A percentile compares a stretch with the other conserved stretches of the same genome.
Evolutionary conservation across 2,329 filamentous ascomycete genomes (phyloP).

Genomic region (Coniochaeta sp.): DNA sequence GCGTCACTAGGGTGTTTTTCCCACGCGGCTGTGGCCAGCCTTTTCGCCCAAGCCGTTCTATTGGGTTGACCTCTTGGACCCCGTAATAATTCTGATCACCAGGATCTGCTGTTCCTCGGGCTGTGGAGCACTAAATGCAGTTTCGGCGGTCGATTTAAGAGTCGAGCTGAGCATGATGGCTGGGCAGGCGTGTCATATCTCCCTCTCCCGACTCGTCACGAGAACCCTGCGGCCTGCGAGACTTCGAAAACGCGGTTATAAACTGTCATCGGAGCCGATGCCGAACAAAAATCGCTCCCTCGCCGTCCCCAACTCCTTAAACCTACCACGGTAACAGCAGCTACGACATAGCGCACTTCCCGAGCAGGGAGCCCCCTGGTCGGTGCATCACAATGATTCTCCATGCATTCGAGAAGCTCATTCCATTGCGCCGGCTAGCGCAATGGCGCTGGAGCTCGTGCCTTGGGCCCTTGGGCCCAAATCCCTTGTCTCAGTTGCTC

Average conservation of each 20-base stretch:
- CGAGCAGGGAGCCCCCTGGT: not conserved
- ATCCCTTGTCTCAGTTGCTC: not conserved
- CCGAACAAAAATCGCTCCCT: too few relatives aligned
- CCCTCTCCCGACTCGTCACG: not conserved
- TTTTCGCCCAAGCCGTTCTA: not conserved
- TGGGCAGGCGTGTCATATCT: not conserved
- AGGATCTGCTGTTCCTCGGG: not conserved
- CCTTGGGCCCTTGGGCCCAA: not conserved
- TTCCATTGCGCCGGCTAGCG: not conserved
- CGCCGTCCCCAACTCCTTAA: too few relatives aligned
- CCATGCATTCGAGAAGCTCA: not conserved
- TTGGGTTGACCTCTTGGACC: not conserved
- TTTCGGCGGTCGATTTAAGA: not conserved
- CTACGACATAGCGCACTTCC: not conserved
- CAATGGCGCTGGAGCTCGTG: not conserved
- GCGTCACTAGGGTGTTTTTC: not conserved
- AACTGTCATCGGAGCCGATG: not conserved
- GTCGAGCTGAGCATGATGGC: not conserved
- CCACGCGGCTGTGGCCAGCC: too few relatives aligned
- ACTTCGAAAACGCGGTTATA: not conserved
- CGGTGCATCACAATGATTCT: not conserved
- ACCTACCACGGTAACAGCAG: not conserved
- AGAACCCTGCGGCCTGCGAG: not conserved
- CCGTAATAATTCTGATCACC: not conserved
- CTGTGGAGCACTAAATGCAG: not conserved